Evolutionary conservation across 768 basidiomycete species (phyloP).

Genomic region (Mycena galericulata): DNA sequence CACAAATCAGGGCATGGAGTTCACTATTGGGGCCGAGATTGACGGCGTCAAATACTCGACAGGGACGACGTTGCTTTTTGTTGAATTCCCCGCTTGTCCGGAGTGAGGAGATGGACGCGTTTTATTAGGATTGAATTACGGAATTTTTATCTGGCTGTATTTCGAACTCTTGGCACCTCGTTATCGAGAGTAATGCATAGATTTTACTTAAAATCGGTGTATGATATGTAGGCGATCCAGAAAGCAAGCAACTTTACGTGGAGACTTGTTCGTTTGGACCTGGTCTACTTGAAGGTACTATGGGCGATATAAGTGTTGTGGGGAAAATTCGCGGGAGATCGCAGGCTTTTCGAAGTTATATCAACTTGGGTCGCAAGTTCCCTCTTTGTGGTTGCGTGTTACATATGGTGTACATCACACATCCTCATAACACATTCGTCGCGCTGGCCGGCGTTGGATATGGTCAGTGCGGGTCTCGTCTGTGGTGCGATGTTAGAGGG

Average conservation of each 20-base stretch:
- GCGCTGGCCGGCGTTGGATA: slow-evolving; percentile 3
- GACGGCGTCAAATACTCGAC: slow-evolving; percentile 24
- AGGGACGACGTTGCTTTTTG: background rate
- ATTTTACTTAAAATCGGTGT: too few relatives aligned
- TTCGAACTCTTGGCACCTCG: too few relatives aligned
- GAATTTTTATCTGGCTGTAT: slow-evolving; percentile 16
- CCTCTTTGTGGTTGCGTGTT: too few relatives aligned
- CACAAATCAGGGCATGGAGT: slow-evolving; percentile 1
- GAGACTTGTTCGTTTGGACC: too few relatives aligned
- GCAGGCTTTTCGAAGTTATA: too few relatives aligned
- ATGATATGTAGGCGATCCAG: too few relatives aligned
- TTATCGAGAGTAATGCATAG: too few relatives aligned
- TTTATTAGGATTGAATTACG: slow-evolving; percentile 9
- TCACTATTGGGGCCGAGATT: slow-evolving; percentile 18
- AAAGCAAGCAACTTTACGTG: too few relatives aligned
- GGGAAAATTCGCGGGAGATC: too few relatives aligned
- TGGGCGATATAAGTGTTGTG: too few relatives aligned
- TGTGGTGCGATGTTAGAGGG: background rate
- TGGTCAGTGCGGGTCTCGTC: slow-evolving; percentile 1
- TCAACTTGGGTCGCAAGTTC: too few relatives aligned
- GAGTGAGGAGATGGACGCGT: background rate
- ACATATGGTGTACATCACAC: background rate
- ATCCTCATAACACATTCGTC: background rate
- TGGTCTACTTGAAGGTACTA: too few relatives aligned
- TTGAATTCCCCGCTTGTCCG: slow-evolving; percentile 10